These are phyloP conservation scores for Trichophyton rubrum DNA, from an alignment of 2,329 filamentous ascomycete genomes.

Conservation along the genomic window DNA sequence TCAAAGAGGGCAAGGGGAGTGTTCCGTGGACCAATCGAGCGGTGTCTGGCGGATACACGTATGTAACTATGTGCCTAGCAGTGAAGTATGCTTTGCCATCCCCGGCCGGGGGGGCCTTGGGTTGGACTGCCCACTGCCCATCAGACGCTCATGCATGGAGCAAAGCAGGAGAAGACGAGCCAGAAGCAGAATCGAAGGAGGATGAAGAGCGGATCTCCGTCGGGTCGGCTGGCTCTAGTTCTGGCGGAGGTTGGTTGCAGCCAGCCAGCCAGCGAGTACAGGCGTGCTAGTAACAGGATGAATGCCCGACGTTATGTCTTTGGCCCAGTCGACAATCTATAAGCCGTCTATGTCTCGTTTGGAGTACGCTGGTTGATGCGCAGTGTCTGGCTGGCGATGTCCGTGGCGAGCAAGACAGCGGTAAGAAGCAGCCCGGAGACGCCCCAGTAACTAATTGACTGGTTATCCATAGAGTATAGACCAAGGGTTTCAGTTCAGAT, in stretches of 20 bases:
- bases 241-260: background rate
- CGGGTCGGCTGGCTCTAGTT: background rate
- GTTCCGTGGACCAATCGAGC: constrained; percentile 1
- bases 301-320: background rate
- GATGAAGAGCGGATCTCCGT: background rate
- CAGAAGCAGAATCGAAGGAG: background rate
- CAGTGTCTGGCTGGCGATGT: background rate
- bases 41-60: background rate
- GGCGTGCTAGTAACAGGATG: background rate
- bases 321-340: background rate
- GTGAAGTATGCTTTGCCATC: background rate
- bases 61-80: background rate
- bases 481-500: background rate
- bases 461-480: no score
- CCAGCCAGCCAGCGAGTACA: background rate
- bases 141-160: constrained; percentile 2
- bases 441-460: background rate
- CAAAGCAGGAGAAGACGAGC: constrained; percentile 18
- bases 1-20: background rate
- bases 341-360: background rate
- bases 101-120: background rate
- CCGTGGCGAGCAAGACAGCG: background rate
- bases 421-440: background rate
- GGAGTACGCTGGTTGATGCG: background rate
- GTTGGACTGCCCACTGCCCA: background rate